Evolutionary conservation across 257 asterid species (phyloP), one percentile per base, ranked within the genome.

Genomic region (Jasminum sambac): DNA sequence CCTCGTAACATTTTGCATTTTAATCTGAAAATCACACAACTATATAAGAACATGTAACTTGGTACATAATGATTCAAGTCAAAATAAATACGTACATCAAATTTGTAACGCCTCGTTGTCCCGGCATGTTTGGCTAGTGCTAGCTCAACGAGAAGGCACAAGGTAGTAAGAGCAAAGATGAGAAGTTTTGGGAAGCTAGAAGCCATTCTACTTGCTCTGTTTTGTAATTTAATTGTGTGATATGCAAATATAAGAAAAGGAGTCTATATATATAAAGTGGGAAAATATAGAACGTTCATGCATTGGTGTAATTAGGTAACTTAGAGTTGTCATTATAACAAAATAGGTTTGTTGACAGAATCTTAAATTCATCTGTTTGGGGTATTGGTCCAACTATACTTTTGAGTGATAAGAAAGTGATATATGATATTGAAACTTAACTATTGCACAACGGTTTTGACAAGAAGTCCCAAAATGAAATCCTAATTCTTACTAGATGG

Each of bases 361-460:
- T 69, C 73, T 76, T 2, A 68, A 55, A 75, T 64, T 57, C 81
- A 82, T 66, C 34, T 60, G 66, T 24, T 30, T 43, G 44, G 74
- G 63, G 57, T 74, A 77, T 64, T 70, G 85, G 79, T 48, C 76
- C 59, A 76, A 73, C 79, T 60, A 6, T 50, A 24, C n/a, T 72
- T 44, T 81, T 72, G 87, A 83, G 92, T 87, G 81, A 81, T 80
- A 38, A 77, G 52, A 61, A 84, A 87, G 89, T 67, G 78, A 71
- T 70, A 76, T 79, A 40, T 68, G 72, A 60, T 75, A 59, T 3
- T 66, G 1, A n/a, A 48, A 71, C n/a, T n/a, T n/a, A 13, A 55
- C 25, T 61, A 50, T 19, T 16, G 16, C 11, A 16, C 40, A 71
- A 70, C 57, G 66, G 74, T 48, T 63, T 5, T 16, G 0, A 55